phyloP scores from a whole-genome alignment of 768 basidiomycete species.

The Boletus pseudopeckii region DNA sequence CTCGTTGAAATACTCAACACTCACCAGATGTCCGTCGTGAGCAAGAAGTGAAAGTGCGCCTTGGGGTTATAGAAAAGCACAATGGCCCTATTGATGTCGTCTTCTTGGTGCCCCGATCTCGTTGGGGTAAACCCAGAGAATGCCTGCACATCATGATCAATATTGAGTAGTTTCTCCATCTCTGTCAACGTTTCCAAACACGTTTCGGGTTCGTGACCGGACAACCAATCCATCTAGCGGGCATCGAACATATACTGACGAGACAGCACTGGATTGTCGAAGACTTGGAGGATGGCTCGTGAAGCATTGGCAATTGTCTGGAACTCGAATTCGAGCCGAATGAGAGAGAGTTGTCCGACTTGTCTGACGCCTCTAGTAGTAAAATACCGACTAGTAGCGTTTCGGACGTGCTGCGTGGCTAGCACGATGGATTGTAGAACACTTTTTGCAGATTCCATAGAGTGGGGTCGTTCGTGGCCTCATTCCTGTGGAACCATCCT shows the following conservation, averaged over 20 bases:
- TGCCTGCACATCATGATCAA: not conserved
- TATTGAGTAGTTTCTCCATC: not conserved
- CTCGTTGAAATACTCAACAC: not conserved
- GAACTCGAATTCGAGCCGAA: conserved; percentile 2
- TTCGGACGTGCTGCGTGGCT: not conserved
- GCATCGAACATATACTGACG: conserved; percentile 3
- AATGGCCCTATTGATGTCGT: not conserved
- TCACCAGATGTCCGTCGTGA: conserved; percentile 12
- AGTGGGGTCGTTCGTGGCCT: no score
- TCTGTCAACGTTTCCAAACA: conserved; percentile 1
- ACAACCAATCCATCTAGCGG: conserved; percentile 5
- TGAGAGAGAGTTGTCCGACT: conserved; percentile 4
- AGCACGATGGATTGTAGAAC: not conserved
- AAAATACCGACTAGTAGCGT: not conserved
- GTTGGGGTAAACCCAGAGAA: not conserved
- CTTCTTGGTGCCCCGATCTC: not conserved
- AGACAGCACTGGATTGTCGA: not conserved
- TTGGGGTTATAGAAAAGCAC: not conserved
- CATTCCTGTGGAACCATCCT: no score
- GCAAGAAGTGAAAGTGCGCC: conserved; percentile 9
- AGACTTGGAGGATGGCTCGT: conserved; percentile 1
- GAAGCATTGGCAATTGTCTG: conserved; percentile 5
- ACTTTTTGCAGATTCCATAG: conserved; percentile 8
- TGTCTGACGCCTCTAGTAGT: not conserved
- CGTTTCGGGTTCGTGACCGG: not conserved